These are phyloP conservation scores for Ascomycota sp. DNA, from an alignment of 2,329 filamentous ascomycete species.

Conservation along the genomic window DNA sequence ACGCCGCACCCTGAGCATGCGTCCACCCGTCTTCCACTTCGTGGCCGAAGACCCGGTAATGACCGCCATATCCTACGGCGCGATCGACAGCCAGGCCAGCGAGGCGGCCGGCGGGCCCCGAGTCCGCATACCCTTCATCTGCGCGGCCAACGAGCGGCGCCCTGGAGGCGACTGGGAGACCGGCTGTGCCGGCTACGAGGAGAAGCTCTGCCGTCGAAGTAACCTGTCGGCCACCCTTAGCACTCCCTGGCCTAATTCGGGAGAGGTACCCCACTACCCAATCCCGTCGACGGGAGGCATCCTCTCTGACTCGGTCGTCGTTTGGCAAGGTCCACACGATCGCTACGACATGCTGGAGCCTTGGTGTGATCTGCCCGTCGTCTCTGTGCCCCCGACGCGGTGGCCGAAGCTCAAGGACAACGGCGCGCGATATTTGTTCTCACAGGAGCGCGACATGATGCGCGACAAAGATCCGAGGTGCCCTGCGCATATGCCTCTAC, in stretches of 20 bases:
- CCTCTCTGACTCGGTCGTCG: conserved; percentile 48
- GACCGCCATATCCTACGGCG: conserved; percentile 35
- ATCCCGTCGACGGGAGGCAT: conserved; percentile 51
- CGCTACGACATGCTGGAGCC: conserved; percentile 35
- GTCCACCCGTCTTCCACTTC: conserved; percentile 27
- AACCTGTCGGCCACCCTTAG: conserved; percentile 50
- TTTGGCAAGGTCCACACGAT: conserved; percentile 52
- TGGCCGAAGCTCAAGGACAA: conserved; percentile 52
- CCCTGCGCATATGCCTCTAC: conserved; percentile 47
- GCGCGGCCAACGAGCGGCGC: conserved; percentile 55
- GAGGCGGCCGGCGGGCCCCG: conserved; percentile 12
- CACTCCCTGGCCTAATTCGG: conserved; percentile 32
- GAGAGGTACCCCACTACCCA: conserved; percentile 39
- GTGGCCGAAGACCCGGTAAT: conserved; percentile 37
- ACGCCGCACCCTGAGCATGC: conserved; percentile 13
- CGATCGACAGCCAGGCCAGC: conserved; percentile 17
- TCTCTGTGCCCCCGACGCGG: conserved; percentile 51
- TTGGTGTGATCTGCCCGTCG: conserved; percentile 45
- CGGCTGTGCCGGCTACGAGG: conserved; percentile 28
- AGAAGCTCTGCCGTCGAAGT: conserved; percentile 54
- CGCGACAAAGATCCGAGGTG: conserved; percentile 51
- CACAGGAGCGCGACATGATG: conserved; percentile 49
- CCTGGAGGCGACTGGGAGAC: conserved; percentile 68
- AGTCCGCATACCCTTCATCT: conserved; percentile 42
- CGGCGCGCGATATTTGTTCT: conserved; percentile 51